Evolutionary conservation across 2,329 filamentous ascomycete species (phyloP), one percentile per base, ranked within the genome.

Genomic region (Cercospora sojina): DNA sequence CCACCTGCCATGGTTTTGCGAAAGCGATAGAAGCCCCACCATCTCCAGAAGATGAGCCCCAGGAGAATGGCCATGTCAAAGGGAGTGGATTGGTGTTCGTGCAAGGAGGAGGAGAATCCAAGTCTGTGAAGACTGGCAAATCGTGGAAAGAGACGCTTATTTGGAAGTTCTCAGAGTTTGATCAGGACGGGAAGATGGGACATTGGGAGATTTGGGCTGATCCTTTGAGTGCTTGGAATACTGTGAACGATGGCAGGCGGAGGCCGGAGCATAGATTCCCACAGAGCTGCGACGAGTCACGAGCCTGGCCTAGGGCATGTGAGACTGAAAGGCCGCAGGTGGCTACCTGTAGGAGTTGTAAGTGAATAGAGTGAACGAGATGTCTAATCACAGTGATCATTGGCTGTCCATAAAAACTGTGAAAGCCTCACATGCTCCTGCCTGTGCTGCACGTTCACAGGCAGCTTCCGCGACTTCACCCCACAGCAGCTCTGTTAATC

Each of bases 181-280:
- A 60, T 43, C 35, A 31, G 38, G 58, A 60, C 1, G 58, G 58
- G 13, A 47, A 13, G 38, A 43, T 60, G 8, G 58, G 58, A 20
- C 32, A 31, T 29, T 60, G 58, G 58, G 58, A 60, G 38, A 49
- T 60, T 12, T 60, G 35, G 58, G 58, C 58, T n/a, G 58, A 47
- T 49, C 38, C 58, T 25, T 47, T 60, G 25, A 60, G 58, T 49
- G 58, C 58, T 18, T 60, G 58, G 58, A 49, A 47, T 60, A 38
- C 58, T 6, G 58, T 60, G 10, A 49, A 27, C 3, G 58, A 29
- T 12, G 58, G 32, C 31, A 43, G 16, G 58, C 27, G 23, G 35
- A 49, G 25, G 38, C 29, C 1, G n/a, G 47, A 1, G 47, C 47
- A 6, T 53, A 29, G 23, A 4, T 29, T 4, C 3, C 13, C 6